A percentile compares a stretch with the other conserved stretches of the same genome.
Evolutionary conservation across 2,329 filamentous ascomycete genomes (phyloP).

Genomic region (Fusarium papillatum): DNA sequence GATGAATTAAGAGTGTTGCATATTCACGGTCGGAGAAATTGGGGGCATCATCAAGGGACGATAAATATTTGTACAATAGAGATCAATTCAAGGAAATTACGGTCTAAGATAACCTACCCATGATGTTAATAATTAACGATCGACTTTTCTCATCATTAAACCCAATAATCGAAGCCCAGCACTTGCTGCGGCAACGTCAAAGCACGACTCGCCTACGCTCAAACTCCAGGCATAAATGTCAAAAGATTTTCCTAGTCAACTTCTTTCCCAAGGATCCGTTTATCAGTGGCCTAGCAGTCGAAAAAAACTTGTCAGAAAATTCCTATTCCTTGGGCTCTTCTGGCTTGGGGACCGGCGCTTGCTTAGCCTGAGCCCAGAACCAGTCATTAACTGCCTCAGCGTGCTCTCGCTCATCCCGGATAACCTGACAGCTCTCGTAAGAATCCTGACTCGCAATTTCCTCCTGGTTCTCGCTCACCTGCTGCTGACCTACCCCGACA

Average conservation of each 20-base stretch:
- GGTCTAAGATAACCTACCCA: background rate
- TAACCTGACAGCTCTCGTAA: background rate
- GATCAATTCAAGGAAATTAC: background rate
- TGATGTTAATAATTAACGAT: background rate
- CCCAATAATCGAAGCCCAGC: background rate
- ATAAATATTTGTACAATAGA: background rate
- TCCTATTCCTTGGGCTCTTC: background rate
- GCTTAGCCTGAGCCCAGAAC: background rate
- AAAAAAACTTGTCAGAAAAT: background rate
- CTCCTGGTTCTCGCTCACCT: background rate
- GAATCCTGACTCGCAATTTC: background rate
- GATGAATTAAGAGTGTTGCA: background rate
- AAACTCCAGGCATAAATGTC: background rate
- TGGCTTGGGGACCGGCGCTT: background rate
- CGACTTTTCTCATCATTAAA: background rate
- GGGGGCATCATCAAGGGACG: background rate
- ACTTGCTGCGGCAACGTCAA: background rate
- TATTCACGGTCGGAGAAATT: background rate
- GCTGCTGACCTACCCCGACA: background rate
- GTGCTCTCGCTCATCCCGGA: background rate
- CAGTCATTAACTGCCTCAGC: background rate
- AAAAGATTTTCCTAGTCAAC: background rate
- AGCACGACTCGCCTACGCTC: background rate
- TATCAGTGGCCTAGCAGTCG: background rate
- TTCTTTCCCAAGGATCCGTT: background rate